Evolutionary conservation across 2,329 filamentous ascomycete genomes (phyloP).

Genomic region (Nemania sp.): DNA sequence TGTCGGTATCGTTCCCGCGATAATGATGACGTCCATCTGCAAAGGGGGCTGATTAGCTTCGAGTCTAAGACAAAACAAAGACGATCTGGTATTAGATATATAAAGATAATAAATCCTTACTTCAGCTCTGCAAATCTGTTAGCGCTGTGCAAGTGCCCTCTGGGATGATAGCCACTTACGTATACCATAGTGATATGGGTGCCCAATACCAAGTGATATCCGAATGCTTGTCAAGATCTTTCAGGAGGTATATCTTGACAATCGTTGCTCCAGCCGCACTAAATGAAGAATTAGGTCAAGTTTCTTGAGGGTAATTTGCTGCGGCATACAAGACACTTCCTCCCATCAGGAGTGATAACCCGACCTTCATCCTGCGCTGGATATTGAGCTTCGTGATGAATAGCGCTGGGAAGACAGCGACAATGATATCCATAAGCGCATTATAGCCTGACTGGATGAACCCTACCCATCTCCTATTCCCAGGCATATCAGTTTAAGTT

Average conservation of each 20-base stretch:
- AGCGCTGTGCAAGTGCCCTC: neutral
- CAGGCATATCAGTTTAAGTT: neutral
- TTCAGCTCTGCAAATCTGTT: constrained; percentile 7
- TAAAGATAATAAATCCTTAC: no score
- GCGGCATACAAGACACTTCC: constrained; percentile 17
- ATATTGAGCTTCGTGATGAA: constrained; percentile 19
- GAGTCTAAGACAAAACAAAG: neutral
- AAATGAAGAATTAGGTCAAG: neutral
- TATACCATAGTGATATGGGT: constrained; percentile 16
- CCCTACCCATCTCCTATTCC: constrained; percentile 2
- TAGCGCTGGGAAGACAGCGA: constrained; percentile 10
- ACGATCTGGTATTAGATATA: no score
- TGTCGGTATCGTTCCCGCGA: constrained; percentile 15
- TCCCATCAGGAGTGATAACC: constrained; percentile 14
- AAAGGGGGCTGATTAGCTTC: neutral
- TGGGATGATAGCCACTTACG: constrained; percentile 2
- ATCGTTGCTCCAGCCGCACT: constrained; percentile 15
- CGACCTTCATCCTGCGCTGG: constrained; percentile 10
- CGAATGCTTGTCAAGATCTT: neutral
- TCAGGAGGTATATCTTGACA: constrained; percentile 14
- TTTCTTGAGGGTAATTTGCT: neutral
- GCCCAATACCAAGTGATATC: constrained; percentile 18
- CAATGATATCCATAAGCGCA: constrained; percentile 13
- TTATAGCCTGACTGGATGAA: constrained; percentile 15
- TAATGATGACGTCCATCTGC: constrained; percentile 23